These are phyloP conservation scores for Mitragyna speciosa DNA, from an alignment of 257 asterid genomes.

Conservation along the genomic window DNA sequence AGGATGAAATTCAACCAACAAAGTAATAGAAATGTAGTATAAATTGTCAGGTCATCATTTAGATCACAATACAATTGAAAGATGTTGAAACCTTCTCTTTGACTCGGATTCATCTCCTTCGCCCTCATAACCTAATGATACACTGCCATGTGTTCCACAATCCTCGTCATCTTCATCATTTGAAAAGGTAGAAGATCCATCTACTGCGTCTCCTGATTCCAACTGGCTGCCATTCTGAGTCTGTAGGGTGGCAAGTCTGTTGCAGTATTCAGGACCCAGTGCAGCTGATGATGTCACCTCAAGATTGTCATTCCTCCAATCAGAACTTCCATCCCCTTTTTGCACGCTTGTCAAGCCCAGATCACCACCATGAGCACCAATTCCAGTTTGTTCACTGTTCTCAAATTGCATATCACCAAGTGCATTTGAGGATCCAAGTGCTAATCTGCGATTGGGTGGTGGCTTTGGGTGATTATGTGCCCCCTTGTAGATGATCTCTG, in stretches of 20 bases:
- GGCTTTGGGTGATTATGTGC: constrained; percentile 77
- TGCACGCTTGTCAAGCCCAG: constrained; percentile 46
- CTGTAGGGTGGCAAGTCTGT: constrained; percentile 33
- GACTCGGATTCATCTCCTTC: constrained; percentile 86
- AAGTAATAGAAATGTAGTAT: neutral
- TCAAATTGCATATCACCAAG: constrained; percentile 48
- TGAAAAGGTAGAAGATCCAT: constrained; percentile 56
- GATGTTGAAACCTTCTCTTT: constrained; percentile 63
- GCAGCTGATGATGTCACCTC: constrained; percentile 43
- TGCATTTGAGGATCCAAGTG: constrained; percentile 47
- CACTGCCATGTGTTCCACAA: constrained; percentile 60
- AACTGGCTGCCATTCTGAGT: constrained; percentile 41
- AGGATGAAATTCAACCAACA: constrained; percentile 14
- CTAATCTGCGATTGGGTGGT: constrained; percentile 56
- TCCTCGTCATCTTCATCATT: constrained; percentile 70
- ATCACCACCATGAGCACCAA: constrained; percentile 38
- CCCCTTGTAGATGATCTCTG: constrained; percentile 80
- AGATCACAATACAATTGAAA: neutral
- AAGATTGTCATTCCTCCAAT: constrained; percentile 51
- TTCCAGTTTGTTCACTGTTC: constrained; percentile 39
- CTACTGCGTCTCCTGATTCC: constrained; percentile 56
- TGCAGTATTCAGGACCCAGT: constrained; percentile 44
- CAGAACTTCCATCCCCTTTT: constrained; percentile 36
- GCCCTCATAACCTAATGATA: constrained; percentile 61
- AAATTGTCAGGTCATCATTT: constrained; percentile 1